These are phyloP conservation scores for Macrotyloma uniflorum DNA, from an alignment of 306 rosid species.

Conservation along the genomic window DNA sequence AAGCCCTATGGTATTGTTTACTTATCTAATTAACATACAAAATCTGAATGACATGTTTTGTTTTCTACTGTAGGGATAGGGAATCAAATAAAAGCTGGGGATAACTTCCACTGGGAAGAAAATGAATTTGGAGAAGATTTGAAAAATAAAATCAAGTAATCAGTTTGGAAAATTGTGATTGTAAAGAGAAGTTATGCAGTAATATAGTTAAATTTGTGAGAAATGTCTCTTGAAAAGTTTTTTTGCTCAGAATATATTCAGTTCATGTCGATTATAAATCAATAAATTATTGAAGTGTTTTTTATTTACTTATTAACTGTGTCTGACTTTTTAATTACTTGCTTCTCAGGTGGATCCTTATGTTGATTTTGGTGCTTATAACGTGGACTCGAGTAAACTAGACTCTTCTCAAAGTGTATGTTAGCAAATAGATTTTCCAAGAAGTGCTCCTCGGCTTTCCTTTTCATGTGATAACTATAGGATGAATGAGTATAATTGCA, in stretches of 20 bases:
- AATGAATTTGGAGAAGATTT: not conserved
- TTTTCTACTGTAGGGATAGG: not conserved
- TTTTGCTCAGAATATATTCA: slow-evolving; percentile 36
- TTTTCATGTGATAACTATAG: slow-evolving; percentile 27
- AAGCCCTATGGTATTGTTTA: slow-evolving; percentile 63
- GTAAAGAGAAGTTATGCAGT: not conserved
- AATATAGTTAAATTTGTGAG: slow-evolving; percentile 14
- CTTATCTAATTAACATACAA: slow-evolving; percentile 17
- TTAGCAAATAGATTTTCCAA: slow-evolving; percentile 39
- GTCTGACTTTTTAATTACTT: slow-evolving; percentile 34
- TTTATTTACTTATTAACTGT: not conserved
- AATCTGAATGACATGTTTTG: slow-evolving; percentile 7
- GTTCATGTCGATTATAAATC: not conserved
- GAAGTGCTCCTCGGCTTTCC: slow-evolving; percentile 14
- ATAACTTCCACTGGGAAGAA: not conserved
- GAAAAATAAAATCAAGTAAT: not conserved
- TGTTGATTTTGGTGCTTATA: slow-evolving; percentile 51
- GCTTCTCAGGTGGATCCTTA: slow-evolving; percentile 64
- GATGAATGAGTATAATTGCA: slow-evolving; percentile 22
- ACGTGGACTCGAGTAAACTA: slow-evolving; percentile 43
- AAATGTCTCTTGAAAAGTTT: slow-evolving; percentile 1
- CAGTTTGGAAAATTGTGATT: not conserved
- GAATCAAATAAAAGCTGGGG: slow-evolving; percentile 15
- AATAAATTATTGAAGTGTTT: not conserved
- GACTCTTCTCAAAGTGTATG: slow-evolving; percentile 58